Evolutionary conservation across 495 filamentous ascomycete genomes (phyloP).

Genomic region (Aspergillus bertholletiae): DNA sequence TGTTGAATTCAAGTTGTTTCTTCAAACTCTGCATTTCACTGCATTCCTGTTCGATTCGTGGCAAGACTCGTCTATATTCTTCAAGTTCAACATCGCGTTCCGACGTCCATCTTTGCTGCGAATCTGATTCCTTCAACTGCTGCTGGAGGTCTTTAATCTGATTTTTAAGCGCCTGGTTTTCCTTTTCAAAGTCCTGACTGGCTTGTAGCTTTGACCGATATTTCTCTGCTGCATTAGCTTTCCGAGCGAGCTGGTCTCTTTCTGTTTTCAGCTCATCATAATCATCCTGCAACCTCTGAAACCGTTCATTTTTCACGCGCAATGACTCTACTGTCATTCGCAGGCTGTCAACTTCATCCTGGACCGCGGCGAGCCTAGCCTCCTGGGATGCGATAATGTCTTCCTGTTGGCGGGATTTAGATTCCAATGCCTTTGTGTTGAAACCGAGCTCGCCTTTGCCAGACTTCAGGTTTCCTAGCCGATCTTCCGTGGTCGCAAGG

Average conservation of each 20-base stretch:
- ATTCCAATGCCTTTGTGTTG: slow-evolving; percentile 44
- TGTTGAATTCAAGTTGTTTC: slow-evolving; percentile 56
- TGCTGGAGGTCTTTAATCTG: slow-evolving; percentile 55
- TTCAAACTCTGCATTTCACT: slow-evolving; percentile 55
- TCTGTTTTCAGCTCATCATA: slow-evolving; percentile 70
- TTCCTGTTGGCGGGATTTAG: slow-evolving; percentile 47
- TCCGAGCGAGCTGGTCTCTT: slow-evolving; percentile 70
- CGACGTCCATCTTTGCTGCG: slow-evolving; percentile 40
- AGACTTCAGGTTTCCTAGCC: slow-evolving; percentile 40
- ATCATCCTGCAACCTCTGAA: slow-evolving; percentile 60
- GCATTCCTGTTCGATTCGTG: slow-evolving; percentile 59
- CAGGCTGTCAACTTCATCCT: slow-evolving; percentile 42
- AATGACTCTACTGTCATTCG: slow-evolving; percentile 40
- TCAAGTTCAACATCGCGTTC: slow-evolving; percentile 54
- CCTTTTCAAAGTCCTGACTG: slow-evolving; percentile 66
- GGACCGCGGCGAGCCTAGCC: slow-evolving; percentile 45
- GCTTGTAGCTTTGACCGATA: slow-evolving; percentile 72
- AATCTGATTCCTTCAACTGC: slow-evolving; percentile 53
- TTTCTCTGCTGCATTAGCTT: slow-evolving; percentile 72
- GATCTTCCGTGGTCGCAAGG: slow-evolving; percentile 45
- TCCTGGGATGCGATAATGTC: slow-evolving; percentile 59
- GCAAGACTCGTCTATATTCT: slow-evolving; percentile 54
- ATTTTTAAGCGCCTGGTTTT: slow-evolving; percentile 61
- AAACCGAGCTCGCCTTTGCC: slow-evolving; percentile 42
- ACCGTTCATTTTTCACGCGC: slow-evolving; percentile 41